phyloP scores from a whole-genome alignment of 805 yeast genomes.

The Grigorovia humatica region DNA sequence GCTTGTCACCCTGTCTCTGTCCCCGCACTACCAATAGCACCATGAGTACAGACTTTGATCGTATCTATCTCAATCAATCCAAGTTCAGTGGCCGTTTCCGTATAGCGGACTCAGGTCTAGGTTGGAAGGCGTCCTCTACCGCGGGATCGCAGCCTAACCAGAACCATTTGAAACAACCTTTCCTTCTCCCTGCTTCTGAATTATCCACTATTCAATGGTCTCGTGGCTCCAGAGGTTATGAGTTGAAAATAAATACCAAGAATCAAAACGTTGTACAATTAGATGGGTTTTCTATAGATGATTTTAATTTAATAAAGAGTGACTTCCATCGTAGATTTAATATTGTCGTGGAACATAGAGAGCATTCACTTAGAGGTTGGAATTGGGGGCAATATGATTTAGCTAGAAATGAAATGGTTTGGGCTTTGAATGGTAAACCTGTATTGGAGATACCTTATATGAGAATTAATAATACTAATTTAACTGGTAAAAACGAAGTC shows the following conservation, averaged over 20 bases:
- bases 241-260: conserved; percentile 79
- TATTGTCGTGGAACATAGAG: conserved; percentile 66
- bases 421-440: conserved; percentile 79
- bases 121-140: conserved; percentile 68
- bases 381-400: conserved; percentile 95
- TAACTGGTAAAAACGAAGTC: conserved; percentile 88
- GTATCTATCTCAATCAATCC: conserved; percentile 82
- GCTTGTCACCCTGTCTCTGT: too few relatives aligned
- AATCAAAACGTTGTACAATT: conserved; percentile 75
- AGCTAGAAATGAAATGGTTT: conserved; percentile 83
- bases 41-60: conserved; percentile 67
- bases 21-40: not conserved
- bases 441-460: conserved; percentile 83
- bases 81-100: conserved; percentile 80
- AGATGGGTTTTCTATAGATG: conserved; percentile 87
- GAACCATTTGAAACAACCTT: conserved; percentile 48
- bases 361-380: conserved; percentile 96
- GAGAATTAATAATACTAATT: conserved; percentile 70
- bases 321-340: conserved; percentile 72
- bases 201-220: conserved; percentile 79
- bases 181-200: conserved; percentile 79
- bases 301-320: conserved; percentile 68
- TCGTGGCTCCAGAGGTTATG: conserved; percentile 86
- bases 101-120: conserved; percentile 92
- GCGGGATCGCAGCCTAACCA: conserved; percentile 33